A percentile compares a stretch with the other conserved stretches of the same genome.
Conservation (phyloP, 805 yeast genomes). For the Ogataea thermomethanolica region DNA sequence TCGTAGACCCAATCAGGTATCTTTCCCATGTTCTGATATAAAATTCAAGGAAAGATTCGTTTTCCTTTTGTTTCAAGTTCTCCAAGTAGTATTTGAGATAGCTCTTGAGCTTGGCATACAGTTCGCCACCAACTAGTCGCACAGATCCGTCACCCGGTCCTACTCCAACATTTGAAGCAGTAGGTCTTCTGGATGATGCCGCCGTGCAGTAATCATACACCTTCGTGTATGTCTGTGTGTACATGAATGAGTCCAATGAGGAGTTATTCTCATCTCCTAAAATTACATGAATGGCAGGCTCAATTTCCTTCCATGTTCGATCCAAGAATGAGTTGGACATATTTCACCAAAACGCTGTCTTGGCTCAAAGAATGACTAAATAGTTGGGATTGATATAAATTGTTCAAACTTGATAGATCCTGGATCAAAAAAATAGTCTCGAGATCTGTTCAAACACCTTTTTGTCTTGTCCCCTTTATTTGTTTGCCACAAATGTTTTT, state of each 20-base stretch:
- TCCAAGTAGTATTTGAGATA: conserved; percentile 63
- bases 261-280: conserved; percentile 63
- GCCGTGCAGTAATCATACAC: conserved; percentile 90
- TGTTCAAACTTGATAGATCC: not conserved
- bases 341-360: not conserved
- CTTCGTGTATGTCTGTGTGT: conserved; percentile 88
- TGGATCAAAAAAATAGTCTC: too few relatives aligned
- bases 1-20: conserved; percentile 86
- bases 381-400: not conserved
- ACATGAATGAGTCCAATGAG: conserved; percentile 66
- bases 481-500: conserved; percentile 16
- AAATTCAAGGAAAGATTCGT: conserved; percentile 72
- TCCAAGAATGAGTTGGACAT: conserved; percentile 26
- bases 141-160: conserved; percentile 29
- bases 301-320: conserved; percentile 69
- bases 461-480: conserved; percentile 10
- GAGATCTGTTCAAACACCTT: not conserved
- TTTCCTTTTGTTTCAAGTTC: conserved; percentile 45
- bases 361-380: conserved; percentile 1
- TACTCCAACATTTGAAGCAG: conserved; percentile 20
- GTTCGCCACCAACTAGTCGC: conserved; percentile 78
- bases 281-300: conserved; percentile 69
- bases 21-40: conserved; percentile 89
- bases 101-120: conserved; percentile 65
- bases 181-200: conserved; percentile 54